phyloP scores from a whole-genome alignment of 2,329 filamentous ascomycete genomes.

The Xylariomycetidae sp. region DNA sequence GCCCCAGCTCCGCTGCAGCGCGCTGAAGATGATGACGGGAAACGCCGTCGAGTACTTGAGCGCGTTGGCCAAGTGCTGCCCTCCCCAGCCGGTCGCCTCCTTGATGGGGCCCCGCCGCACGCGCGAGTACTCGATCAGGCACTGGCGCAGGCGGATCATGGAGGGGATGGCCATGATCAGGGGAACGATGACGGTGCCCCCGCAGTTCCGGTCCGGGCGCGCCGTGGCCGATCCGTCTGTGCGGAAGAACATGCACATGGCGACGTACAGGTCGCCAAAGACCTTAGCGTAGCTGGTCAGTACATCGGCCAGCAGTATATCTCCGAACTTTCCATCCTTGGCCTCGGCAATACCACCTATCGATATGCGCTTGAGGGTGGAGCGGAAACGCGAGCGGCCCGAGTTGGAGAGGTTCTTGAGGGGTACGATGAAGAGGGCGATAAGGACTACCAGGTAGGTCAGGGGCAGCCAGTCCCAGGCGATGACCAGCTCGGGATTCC shows the following conservation, averaged over 20 bases:
- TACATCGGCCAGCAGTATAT: slow-evolving; percentile 89
- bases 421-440: slow-evolving; percentile 68
- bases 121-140: slow-evolving; percentile 79
- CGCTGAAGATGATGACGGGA: slow-evolving; percentile 78
- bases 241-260: slow-evolving; percentile 85
- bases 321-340: slow-evolving; percentile 88
- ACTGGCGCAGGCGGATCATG: slow-evolving; percentile 84
- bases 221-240: slow-evolving; percentile 68
- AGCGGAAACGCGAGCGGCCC: slow-evolving; percentile 71
- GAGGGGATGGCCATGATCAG: slow-evolving; percentile 80
- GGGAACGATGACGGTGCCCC: slow-evolving; percentile 74
- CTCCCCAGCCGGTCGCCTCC: slow-evolving; percentile 65
- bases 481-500: slow-evolving; percentile 64
- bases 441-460: slow-evolving; percentile 69
- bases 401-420: slow-evolving; percentile 57
- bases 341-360: slow-evolving; percentile 83
- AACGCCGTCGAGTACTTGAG: slow-evolving; percentile 93
- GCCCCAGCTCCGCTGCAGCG: slow-evolving; percentile 57
- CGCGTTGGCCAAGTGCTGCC: slow-evolving; percentile 88
- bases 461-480: slow-evolving; percentile 84
- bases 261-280: slow-evolving; percentile 82
- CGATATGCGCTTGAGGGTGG: slow-evolving; percentile 71
- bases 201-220: slow-evolving; percentile 76
- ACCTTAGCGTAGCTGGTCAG: slow-evolving; percentile 94
- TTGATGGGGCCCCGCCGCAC: slow-evolving; percentile 56